Evolutionary conservation across 2,329 filamentous ascomycete species (phyloP), one percentile per base, ranked within the genome.

Genomic region (Nemania bipapillata): DNA sequence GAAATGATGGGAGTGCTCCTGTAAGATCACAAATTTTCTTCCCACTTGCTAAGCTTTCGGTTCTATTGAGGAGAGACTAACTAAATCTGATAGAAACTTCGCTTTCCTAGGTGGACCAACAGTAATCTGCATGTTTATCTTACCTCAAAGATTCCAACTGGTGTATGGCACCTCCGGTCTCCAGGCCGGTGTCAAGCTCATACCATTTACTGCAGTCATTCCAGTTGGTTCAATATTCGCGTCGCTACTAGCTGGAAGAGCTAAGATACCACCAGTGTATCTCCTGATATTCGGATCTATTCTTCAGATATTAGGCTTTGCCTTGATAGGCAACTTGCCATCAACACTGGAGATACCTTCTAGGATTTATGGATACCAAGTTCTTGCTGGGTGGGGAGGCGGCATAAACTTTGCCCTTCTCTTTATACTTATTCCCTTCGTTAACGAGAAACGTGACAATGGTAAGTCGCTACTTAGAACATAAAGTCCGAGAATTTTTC

Each of bases 111-210:
- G 69, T 4, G 66, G 69, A 1, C 69, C 69, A 2, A 64, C 59
- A 1, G 42, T 71, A 1, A 66, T 71, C 17, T 32, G 53, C 22
- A 64, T 70, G 55, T 71, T 72, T 35, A 63, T 69, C 2, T 55
- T 76, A 6, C 70, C 73, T 0, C 70, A 75, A 26, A 42, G 68
- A 9, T 76, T 71, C 52, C 68, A 75, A 47, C 40, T 74, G 1
- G 70, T 74, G 1, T 70, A 74, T 3, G 70, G 69, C 12, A 30
- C 54, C 0, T 72, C 70, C 9, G 63, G 72, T 6, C 63, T 73
- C 1, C 55, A 73, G 3, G 72, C 73, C 1, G 73, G 72, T 1
- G 69, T 74, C 0, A 64, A 63, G 50, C 22, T 75, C 0, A 70
- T 75, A 30, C 73, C 73, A 0, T 75, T 74, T 4, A 65, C 68